Conservation (phyloP, 768 basidiomycete genomes). For the Leccinum subgranulosum region DNA sequence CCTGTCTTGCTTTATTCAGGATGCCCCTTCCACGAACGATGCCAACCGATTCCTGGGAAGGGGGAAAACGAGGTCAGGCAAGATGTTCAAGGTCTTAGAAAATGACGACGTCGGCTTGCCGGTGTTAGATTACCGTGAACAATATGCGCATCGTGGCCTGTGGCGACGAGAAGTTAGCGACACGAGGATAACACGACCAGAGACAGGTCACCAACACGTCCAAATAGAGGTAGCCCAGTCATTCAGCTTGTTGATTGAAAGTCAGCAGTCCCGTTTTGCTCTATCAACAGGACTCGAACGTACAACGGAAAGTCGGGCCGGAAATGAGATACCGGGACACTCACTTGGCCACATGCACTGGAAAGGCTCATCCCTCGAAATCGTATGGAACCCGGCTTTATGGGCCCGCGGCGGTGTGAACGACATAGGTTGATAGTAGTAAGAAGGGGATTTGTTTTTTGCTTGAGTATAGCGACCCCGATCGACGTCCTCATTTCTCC, state of each 20-base stretch:
- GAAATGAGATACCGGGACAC: not conserved
- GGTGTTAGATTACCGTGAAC: slow-evolving; percentile 11
- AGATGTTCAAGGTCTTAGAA: not conserved
- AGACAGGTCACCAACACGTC: not conserved
- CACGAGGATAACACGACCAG: not conserved
- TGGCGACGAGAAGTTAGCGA: not conserved
- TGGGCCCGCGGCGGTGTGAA: not conserved
- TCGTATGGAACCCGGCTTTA: not conserved
- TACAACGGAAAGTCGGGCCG: not conserved
- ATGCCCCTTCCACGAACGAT: slow-evolving; percentile 2
- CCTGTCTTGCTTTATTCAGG: not conserved
- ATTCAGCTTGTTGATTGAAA: not conserved
- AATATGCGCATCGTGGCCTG: not conserved
- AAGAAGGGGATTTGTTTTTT: not conserved
- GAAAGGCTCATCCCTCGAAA: not conserved
- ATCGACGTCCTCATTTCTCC: no score
- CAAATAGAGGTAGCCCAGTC: slow-evolving; percentile 9
- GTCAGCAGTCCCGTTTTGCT: not conserved
- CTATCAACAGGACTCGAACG: not conserved
- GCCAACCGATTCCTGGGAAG: slow-evolving; percentile 1
- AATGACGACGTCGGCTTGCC: not conserved
- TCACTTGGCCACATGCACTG: not conserved
- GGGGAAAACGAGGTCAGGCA: not conserved
- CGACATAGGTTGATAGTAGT: not conserved
- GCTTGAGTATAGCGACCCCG: not conserved